phyloP scores from a whole-genome alignment of 2,329 filamentous ascomycete genomes.

The Sporothrix mexicana region DNA sequence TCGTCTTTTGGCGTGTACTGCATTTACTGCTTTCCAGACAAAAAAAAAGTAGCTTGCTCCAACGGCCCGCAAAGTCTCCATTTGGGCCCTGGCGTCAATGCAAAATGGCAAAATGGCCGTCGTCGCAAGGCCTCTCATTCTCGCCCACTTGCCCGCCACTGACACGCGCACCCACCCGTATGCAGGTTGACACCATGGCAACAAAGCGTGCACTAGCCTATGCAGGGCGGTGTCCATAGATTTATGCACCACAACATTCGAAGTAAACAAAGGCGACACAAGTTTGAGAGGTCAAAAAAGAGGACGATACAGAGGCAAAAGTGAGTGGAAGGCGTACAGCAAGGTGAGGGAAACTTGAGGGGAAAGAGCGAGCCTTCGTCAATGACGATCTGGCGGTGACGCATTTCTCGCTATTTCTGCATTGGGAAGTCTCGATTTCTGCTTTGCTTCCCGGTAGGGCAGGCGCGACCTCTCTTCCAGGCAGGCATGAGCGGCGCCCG shows the following conservation, averaged over 20 bases:
- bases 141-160: slow-evolving; percentile 8
- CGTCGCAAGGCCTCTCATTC: slow-evolving; percentile 22
- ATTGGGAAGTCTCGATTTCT: slow-evolving; percentile 7
- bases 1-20: slow-evolving; percentile 2
- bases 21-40: neutral
- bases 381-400: slow-evolving; percentile 22
- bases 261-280: slow-evolving; percentile 26
- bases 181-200: slow-evolving; percentile 35
- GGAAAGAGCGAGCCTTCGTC: neutral
- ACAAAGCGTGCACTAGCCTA: slow-evolving; percentile 29
- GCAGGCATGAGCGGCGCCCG: slow-evolving; percentile 1
- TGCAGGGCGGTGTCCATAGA: slow-evolving; percentile 20
- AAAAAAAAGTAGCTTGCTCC: neutral
- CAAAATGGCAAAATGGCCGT: neutral
- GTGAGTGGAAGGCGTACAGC: neutral
- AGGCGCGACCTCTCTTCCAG: slow-evolving; percentile 32
- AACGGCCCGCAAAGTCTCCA: neutral
- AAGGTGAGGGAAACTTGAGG: neutral
- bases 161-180: slow-evolving; percentile 23
- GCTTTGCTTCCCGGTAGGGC: slow-evolving; percentile 30
- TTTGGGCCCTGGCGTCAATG: neutral
- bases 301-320: neutral
- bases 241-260: neutral
- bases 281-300: neutral
- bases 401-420: slow-evolving; percentile 13